Conservation (phyloP, 371 early-diverging fungal genomes). For the Nematocida displodere region DNA sequence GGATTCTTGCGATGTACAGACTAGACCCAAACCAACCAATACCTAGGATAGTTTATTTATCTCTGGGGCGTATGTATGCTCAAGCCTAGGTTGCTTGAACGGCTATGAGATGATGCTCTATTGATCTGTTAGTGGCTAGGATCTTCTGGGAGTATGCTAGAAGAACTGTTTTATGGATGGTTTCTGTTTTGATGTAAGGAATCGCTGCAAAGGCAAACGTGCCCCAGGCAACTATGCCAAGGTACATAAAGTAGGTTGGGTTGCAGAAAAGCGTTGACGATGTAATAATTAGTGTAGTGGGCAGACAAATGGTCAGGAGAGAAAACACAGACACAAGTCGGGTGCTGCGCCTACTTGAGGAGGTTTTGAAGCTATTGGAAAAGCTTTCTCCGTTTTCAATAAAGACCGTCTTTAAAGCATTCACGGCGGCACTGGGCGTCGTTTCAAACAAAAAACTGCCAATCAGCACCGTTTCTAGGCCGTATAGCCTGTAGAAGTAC, state of each 20-base stretch:
- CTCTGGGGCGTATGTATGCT: too few species aligned
- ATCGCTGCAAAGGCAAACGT: neutral
- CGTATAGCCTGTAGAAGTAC: slow-evolving; percentile 18
- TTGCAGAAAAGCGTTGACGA: neutral
- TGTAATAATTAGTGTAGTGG: neutral
- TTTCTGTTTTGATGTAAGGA: neutral
- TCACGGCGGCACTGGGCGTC: neutral
- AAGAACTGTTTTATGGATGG: slow-evolving; percentile 1
- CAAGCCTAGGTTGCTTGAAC: too few species aligned
- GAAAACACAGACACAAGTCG: neutral
- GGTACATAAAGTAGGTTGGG: neutral
- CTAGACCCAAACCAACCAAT: neutral
- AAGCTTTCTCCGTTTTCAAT: too few species aligned
- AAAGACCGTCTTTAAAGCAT: too few species aligned
- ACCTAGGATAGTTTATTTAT: neutral
- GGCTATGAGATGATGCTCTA: too few species aligned
- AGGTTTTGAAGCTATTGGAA: too few species aligned
- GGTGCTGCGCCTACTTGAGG: too few species aligned
- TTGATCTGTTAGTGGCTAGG: too few species aligned
- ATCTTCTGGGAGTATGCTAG: too few species aligned
- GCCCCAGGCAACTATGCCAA: neutral
- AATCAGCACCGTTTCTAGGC: slow-evolving; percentile 8
- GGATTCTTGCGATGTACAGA: neutral
- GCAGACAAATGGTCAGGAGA: neutral
- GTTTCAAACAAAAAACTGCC: slow-evolving; percentile 17